These are phyloP conservation scores for Singerocomus inundabilis DNA, from an alignment of 1,284 basidiomycete genomes.

Conservation along the genomic window DNA sequence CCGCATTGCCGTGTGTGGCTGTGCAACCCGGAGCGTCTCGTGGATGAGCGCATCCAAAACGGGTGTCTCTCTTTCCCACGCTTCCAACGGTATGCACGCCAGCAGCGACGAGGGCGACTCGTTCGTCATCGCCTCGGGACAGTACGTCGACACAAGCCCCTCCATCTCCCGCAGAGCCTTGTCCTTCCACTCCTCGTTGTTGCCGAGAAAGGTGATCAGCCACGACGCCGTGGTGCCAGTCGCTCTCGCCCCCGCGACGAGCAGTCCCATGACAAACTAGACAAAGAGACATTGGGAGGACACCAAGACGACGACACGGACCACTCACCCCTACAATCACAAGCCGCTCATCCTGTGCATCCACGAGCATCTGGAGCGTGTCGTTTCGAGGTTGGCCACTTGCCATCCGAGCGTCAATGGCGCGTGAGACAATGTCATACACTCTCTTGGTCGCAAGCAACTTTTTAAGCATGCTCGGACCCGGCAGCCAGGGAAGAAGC, in stretches of 20 bases:
- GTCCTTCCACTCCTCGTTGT: slow-evolving; percentile 58
- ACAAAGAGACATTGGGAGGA: slow-evolving; percentile 15
- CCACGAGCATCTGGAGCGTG: slow-evolving; percentile 69
- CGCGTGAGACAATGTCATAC: slow-evolving; percentile 60
- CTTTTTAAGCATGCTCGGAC: slow-evolving; percentile 65
- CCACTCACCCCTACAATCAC: slow-evolving; percentile 64
- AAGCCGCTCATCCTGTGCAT: slow-evolving; percentile 61
- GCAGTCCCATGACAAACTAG: slow-evolving; percentile 75
- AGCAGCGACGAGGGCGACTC: slow-evolving; percentile 47
- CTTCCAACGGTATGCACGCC: slow-evolving; percentile 58
- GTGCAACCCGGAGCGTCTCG: slow-evolving; percentile 71
- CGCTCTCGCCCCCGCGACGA: slow-evolving; percentile 71
- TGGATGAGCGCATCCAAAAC: slow-evolving; percentile 66
- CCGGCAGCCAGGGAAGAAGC: slow-evolving; percentile 70
- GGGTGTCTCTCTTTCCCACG: slow-evolving; percentile 67
- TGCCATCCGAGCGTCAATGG: slow-evolving; percentile 52
- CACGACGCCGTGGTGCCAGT: slow-evolving; percentile 76
- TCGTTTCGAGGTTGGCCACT: slow-evolving; percentile 59
- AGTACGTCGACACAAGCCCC: slow-evolving; percentile 53
- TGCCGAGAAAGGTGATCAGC: slow-evolving; percentile 66
- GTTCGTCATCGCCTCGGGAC: slow-evolving; percentile 15
- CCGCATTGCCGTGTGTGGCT: slow-evolving; percentile 76
- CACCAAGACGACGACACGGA: slow-evolving; percentile 20
- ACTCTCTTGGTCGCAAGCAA: slow-evolving; percentile 68
- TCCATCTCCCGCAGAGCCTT: slow-evolving; percentile 60